Base-by-base conservation (phyloP, 139 green algal genomes). In the Gonium pectorale region DNA sequence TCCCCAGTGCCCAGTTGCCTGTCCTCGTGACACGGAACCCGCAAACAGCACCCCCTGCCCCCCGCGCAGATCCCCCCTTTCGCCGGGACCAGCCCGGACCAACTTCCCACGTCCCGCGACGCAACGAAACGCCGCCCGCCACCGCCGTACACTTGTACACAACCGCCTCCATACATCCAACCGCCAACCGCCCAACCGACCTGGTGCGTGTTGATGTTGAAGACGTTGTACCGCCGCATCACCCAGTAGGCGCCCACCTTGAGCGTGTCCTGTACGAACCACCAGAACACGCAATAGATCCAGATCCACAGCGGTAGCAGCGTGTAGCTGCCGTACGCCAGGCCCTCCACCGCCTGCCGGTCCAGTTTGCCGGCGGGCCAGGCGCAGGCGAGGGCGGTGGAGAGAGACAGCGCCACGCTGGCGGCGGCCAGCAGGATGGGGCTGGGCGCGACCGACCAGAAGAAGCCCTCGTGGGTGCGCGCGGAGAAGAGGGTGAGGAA, bases 261-360 rank as follows among this genome's bases (percentile, higher is more conserved):
- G 67, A 80, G 38, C 8, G 3, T 27, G 67, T 86, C 80, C 51
- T 97, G 95, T 43, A 98, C 86, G 33, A 93, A 89, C 67, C 88
- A 98, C 91, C 92, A 98, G 26, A 97, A 66, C 26, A 96, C 44
- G 83, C 94, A 97, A 91, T 94, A 98, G 72, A 97, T 82, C 95
- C 95, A 98, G 44, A 96, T 81, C 89, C 91, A 96, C 59, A 97
- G 70, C 7, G 92, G 78, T 90, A 83, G 72, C 66, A 92, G 84
- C 21, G 64, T 90, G 89, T 92, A 90, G 54, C 49, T 44, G 40
- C 64, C 83, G 27, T 44, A 59, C 44, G 71, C 60, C 19, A 82
- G 59, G 29, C 60, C 79, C 69, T 90, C 59, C 3, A 67, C 46
- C 7, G 64, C 46, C 46, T 49, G 26, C 40, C 49, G 7, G 49